Evolutionary conservation across 202 grass and related monocot genomes (phyloP), one percentile per base, ranked within the genome.

Genomic region (Musa balbisiana): DNA sequence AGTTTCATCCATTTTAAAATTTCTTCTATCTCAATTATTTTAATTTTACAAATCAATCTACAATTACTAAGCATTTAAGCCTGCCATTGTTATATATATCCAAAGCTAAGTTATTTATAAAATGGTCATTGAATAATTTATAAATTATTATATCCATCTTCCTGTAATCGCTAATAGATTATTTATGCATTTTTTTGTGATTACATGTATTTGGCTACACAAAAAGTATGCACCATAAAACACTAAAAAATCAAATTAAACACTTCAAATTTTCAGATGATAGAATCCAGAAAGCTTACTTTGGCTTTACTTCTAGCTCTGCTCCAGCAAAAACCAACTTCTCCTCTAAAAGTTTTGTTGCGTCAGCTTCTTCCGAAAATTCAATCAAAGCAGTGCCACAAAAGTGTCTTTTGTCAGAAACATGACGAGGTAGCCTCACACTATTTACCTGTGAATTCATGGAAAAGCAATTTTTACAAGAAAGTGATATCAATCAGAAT

Each of bases 331-430:
- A 99, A 72, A 80, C 22, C 67, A 94, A 64, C 11, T 53, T 92
- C 67, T 85, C 87, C 51, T 85, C 69, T 13, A 88, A 53, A 76
- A 87, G 76, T 69, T 70, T 73, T 58, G 88, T 90, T 49, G 82
- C 95, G 81, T 99, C 95, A 16, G 83, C 89, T 80, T 99, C 95
- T 79, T 99, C 87, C 5, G 89, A 90, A 87, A 99, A 99, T 78
- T 99, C 95, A 62, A 99, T 80, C 74, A 99, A 78, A 79, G 89
- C 91, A 67, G 87, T 88, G 63, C 95, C 95, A 24, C 88, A 89
- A 22, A 94, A 90, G 78, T 84, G 76, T 53, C 87, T 85, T 82
- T 86, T 92, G 64, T 97, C 86, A 22, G 78, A 71, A 80, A 92
- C 71, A 92, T 94, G 95, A 9, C 85, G 82, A 51, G 91, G 91